Percentiles rank a stretch among this genome's conserved stretches.
These are phyloP conservation scores for Venturia aucupariae DNA, from an alignment of 2,329 filamentous ascomycete species.

Conservation along the genomic window DNA sequence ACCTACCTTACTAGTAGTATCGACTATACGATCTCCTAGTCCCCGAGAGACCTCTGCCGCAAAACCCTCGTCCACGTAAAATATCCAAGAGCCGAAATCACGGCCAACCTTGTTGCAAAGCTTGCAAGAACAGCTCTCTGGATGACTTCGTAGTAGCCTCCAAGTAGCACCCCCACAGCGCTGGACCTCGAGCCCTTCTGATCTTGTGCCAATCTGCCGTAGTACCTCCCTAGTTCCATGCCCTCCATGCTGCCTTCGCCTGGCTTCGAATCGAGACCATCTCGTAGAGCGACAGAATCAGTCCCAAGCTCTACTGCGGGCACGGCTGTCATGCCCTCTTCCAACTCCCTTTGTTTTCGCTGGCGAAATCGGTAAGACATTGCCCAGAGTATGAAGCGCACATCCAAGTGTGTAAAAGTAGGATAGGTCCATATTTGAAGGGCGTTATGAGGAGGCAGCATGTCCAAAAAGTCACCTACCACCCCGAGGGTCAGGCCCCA, in stretches of 20 bases:
- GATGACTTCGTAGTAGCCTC: slow-evolving; percentile 45
- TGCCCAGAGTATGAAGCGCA: slow-evolving; percentile 50
- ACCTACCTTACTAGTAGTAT: too few relatives aligned
- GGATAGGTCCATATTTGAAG: slow-evolving; percentile 58
- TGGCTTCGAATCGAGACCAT: slow-evolving; percentile 10
- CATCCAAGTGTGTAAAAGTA: slow-evolving; percentile 55
- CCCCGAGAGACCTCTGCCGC: not conserved
- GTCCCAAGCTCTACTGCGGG: slow-evolving; percentile 21
- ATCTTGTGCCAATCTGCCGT: slow-evolving; percentile 26
- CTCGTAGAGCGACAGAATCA: slow-evolving; percentile 20
- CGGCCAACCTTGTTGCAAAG: slow-evolving; percentile 21
- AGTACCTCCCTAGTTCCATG: slow-evolving; percentile 34
- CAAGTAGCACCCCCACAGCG: slow-evolving; percentile 40
- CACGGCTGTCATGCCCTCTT: slow-evolving; percentile 13
- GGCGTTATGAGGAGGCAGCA: slow-evolving; percentile 54
- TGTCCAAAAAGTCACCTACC: slow-evolving; percentile 57
- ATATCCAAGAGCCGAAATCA: slow-evolving; percentile 10
- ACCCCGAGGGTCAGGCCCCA: slow-evolving; percentile 63
- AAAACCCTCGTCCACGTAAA: not conserved
- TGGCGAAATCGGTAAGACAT: slow-evolving; percentile 17
- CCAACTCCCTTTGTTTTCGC: slow-evolving; percentile 26
- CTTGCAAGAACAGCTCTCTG: slow-evolving; percentile 37
- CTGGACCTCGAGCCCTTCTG: slow-evolving; percentile 30
- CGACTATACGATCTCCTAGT: not conserved
- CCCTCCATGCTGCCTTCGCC: slow-evolving; percentile 29